phyloP scores from a whole-genome alignment of 805 yeast genomes.

The Saturnispora besseyi region DNA sequence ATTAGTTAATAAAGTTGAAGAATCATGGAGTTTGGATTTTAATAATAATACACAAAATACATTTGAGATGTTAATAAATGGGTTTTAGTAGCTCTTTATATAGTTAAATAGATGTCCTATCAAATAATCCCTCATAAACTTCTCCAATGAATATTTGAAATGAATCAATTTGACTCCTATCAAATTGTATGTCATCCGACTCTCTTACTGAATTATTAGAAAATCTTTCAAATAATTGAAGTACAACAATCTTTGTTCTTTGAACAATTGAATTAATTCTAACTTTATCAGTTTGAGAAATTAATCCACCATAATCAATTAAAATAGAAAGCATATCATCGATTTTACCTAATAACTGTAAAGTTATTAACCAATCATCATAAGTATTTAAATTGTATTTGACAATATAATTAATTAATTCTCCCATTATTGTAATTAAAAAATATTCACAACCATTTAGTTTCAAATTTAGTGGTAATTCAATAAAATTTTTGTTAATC shows the following conservation, averaged over 20 bases:
- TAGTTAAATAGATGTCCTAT: constrained; percentile 25
- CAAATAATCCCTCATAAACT: constrained; percentile 29
- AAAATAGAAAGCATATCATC: constrained; percentile 26
- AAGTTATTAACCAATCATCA: constrained; percentile 17
- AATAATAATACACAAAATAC: constrained; percentile 5
- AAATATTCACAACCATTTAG: constrained; percentile 50
- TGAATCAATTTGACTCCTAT: constrained; percentile 3
- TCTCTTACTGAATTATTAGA: constrained; percentile 1
- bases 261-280: constrained; percentile 27
- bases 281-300: constrained; percentile 28
- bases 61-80: constrained; percentile 4
- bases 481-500: neutral
- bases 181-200: constrained; percentile 1
- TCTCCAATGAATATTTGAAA: constrained; percentile 27
- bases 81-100: constrained; percentile 3
- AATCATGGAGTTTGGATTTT: constrained; percentile 24
- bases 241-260: constrained; percentile 24
- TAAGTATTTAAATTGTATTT: constrained; percentile 26
- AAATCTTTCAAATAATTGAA: constrained; percentile 25
- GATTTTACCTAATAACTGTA: constrained; percentile 20
- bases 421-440: constrained; percentile 55
- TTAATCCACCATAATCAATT: constrained; percentile 19
- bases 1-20: constrained; percentile 20
- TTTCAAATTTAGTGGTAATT: constrained; percentile 7
- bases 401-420: constrained; percentile 50